Conservation (phyloP, 805 yeast genomes). For the Torulaspora franciscae region DNA sequence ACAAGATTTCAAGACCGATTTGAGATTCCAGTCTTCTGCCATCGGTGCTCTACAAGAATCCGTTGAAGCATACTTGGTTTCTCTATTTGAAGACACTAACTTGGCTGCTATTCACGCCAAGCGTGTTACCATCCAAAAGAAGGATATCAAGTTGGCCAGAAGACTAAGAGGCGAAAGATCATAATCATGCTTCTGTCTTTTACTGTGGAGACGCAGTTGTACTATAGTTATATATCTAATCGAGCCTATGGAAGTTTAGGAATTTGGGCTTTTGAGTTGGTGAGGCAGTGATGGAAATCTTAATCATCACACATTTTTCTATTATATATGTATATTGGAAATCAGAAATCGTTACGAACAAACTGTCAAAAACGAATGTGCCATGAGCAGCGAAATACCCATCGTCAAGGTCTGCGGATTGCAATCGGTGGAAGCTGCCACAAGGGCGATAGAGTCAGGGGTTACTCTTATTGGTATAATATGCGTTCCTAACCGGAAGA, state of each 20-base stretch:
- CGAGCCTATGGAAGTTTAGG: constrained; percentile 6
- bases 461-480: constrained; percentile 82
- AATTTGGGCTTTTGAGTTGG: constrained; percentile 2
- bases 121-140: constrained; percentile 98
- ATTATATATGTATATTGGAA: background rate
- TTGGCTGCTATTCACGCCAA: constrained; percentile 98
- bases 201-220: constrained; percentile 11
- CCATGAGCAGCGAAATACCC: constrained; percentile 8
- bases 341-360: background rate
- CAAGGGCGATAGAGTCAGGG: constrained; percentile 60
- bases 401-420: constrained; percentile 90
- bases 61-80: constrained; percentile 95
- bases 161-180: constrained; percentile 97
- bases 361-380: too few species aligned
- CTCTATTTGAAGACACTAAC: constrained; percentile 95
- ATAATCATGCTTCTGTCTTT: constrained; percentile 34
- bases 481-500: constrained; percentile 71
- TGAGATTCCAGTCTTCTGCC: constrained; percentile 96
- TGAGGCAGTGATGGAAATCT: constrained; percentile 3
- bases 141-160: constrained; percentile 96
- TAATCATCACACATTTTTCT: background rate
- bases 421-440: constrained; percentile 61
- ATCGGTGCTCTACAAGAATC: constrained; percentile 98
- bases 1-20: constrained; percentile 86
- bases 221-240: constrained; percentile 8